phyloP scores from a whole-genome alignment of 2,329 filamentous ascomycete species.

The Colletotrichum tofieldiae region DNA sequence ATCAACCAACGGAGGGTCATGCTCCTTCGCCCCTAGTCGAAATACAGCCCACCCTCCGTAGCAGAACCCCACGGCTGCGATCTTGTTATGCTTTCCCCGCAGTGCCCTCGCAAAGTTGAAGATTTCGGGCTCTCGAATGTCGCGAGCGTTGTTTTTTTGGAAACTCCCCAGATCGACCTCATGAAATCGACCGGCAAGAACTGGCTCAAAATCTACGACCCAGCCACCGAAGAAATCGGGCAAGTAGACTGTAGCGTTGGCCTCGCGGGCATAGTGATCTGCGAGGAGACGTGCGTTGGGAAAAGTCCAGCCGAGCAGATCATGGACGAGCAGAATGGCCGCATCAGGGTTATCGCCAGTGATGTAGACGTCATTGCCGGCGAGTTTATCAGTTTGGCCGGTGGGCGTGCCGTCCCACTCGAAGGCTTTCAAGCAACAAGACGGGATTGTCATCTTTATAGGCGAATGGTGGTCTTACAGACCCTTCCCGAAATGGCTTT shows the following conservation, averaged over 20 bases:
- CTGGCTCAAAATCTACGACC: conserved; percentile 48
- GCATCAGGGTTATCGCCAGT: conserved; percentile 52
- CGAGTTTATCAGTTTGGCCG: conserved; percentile 53
- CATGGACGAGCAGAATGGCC: conserved; percentile 56
- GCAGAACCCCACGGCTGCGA: conserved; percentile 65
- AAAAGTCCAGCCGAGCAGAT: conserved; percentile 62
- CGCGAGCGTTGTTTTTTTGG: conserved; percentile 54
- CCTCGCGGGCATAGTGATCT: conserved; percentile 62
- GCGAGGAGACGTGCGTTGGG: conserved; percentile 61
- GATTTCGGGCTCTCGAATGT: conserved; percentile 58
- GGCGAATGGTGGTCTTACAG: too few relatives aligned
- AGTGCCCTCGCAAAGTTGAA: conserved; percentile 55
- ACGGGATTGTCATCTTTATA: conserved; percentile 8
- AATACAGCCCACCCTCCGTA: conserved; percentile 68
- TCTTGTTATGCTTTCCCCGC: conserved; percentile 51
- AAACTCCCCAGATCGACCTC: conserved; percentile 59
- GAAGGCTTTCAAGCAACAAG: conserved; percentile 56
- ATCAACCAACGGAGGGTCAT: conserved; percentile 58
- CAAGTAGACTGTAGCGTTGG: conserved; percentile 62
- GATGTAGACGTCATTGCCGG: conserved; percentile 54
- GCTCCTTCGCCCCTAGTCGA: conserved; percentile 58
- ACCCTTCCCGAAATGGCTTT: not conserved
- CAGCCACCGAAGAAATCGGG: conserved; percentile 56
- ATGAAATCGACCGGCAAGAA: conserved; percentile 49
- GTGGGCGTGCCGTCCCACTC: conserved; percentile 57